Percentiles rank a stretch among this genome's conserved stretches.
Conservation (phyloP, 2,329 filamentous ascomycete species). For the Microdochium nivale region DNA sequence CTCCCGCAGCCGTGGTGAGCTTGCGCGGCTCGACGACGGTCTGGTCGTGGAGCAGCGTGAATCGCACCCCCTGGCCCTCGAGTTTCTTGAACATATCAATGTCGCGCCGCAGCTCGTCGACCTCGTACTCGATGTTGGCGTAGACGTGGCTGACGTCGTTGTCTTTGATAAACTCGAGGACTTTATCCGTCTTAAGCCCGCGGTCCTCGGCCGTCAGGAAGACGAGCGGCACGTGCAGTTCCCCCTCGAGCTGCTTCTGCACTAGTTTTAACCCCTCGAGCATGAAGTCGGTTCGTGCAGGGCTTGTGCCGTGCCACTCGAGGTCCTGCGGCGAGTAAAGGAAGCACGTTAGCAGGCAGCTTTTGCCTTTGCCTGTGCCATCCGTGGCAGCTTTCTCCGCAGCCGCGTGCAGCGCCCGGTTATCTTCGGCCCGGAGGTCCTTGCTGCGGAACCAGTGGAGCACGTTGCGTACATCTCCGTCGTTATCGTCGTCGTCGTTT, state of each 20-base stretch:
- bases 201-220: slow-evolving; percentile 10
- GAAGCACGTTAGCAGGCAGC: slow-evolving; percentile 10
- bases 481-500: neutral
- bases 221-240: slow-evolving; percentile 10
- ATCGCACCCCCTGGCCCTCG: neutral
- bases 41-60: slow-evolving; percentile 13
- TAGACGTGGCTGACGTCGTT: slow-evolving; percentile 12
- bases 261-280: slow-evolving; percentile 10
- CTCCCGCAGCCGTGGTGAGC: slow-evolving; percentile 9
- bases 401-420: slow-evolving; percentile 11
- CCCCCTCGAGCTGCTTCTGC: slow-evolving; percentile 8
- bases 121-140: slow-evolving; percentile 16
- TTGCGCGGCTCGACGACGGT: slow-evolving; percentile 10
- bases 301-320: slow-evolving; percentile 14
- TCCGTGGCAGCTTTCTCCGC: slow-evolving; percentile 10
- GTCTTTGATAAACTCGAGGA: slow-evolving; percentile 8
- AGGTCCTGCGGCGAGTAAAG: slow-evolving; percentile 13
- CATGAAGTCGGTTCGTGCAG: slow-evolving; percentile 13
- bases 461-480: slow-evolving; percentile 6
- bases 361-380: neutral
- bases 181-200: slow-evolving; percentile 6
- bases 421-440: slow-evolving; percentile 15
- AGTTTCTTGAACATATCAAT: slow-evolving; percentile 11
- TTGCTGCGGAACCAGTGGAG: slow-evolving; percentile 16
- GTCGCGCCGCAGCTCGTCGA: slow-evolving; percentile 15